phyloP scores from a whole-genome alignment of 805 yeast genomes.

The Teunomyces panamensis region DNA sequence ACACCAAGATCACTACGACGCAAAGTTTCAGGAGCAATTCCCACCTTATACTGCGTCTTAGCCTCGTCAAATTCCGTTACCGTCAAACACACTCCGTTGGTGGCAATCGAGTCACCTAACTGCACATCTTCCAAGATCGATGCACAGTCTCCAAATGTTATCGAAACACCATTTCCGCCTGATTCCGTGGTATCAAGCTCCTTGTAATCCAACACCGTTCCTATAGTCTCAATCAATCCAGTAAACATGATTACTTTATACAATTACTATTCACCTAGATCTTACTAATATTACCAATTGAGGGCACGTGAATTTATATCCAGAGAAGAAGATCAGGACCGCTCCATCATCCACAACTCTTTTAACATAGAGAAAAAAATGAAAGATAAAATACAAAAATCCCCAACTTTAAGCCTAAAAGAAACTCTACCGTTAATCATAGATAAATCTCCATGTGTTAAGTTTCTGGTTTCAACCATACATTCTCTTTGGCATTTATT shows the following conservation, averaged over 20 bases:
- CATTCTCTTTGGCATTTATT: not conserved
- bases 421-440: too few species aligned
- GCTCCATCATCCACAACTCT: too few species aligned
- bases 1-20: constrained; percentile 73
- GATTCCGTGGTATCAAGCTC: constrained; percentile 46
- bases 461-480: too few species aligned
- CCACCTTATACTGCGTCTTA: constrained; percentile 69
- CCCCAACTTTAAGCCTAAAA: too few species aligned
- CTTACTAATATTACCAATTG: not conserved
- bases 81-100: constrained; percentile 89
- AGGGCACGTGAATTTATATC: not conserved
- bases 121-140: constrained; percentile 75
- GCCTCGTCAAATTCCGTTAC: constrained; percentile 71
- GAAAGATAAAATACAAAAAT: too few species aligned
- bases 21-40: constrained; percentile 89
- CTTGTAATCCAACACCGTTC: constrained; percentile 53
- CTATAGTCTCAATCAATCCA: constrained; percentile 86
- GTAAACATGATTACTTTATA: constrained; percentile 65
- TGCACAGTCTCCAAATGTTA: constrained; percentile 60
- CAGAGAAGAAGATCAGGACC: too few species aligned
- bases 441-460: too few species aligned
- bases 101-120: constrained; percentile 89
- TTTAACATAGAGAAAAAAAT: too few species aligned
- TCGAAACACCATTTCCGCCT: constrained; percentile 74
- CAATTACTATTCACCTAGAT: not conserved